Evolutionary conservation across 108 stramenopile genomes (phyloP), one percentile per base, ranked within the genome.

Genomic region (Skeletonema costatum): DNA sequence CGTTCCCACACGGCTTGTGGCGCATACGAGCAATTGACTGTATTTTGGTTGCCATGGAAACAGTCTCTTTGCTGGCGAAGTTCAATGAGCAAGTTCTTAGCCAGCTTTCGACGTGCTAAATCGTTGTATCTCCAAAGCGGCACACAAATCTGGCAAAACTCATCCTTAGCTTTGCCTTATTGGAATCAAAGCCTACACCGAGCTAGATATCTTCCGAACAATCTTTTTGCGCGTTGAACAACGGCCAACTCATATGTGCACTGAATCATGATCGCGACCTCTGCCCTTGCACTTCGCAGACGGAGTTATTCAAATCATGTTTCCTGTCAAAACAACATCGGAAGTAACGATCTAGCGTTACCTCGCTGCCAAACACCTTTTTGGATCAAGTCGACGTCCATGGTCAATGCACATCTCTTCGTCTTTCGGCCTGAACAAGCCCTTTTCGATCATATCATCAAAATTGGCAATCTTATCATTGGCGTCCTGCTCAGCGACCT

Each of bases 311-410:
- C 36, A 70, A 32, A 50, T 63, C 51, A 8, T 32, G 8, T 12
- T 65, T 61, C 19, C 77, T 73, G 21, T 56, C 41, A 7, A 32
- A 48, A 48, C 9, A 82, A n/a, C 44, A 73, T 66, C 14, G 81
- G 60, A 6, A 74, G 60, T 10, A 82, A 38, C 16, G 76, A 71
- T 41, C 64, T 66, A 3, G 77, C 76, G 39, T 73, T 63, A 5
- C 71, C 39, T 59, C 81, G 30, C 32, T 82, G 76, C 81, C 81
- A 82, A 2, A 82, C 71, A 16, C 76, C 76, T 32, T 38, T 51
- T 32, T 80, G 73, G 8, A 77, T 50, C 44, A 82, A 64, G 33
- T 82, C 76, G 1, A 77, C 60, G 71, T 82, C 75, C 81, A 82
- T 82, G 48, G 77, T 62, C 41, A 76, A 62, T 30, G 16, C 35